Percentiles rank a stretch among this genome's conserved stretches.
Evolutionary conservation across 1,139 yeast species (phyloP).

Genomic region (Sugiyamaella xylanicola): DNA sequence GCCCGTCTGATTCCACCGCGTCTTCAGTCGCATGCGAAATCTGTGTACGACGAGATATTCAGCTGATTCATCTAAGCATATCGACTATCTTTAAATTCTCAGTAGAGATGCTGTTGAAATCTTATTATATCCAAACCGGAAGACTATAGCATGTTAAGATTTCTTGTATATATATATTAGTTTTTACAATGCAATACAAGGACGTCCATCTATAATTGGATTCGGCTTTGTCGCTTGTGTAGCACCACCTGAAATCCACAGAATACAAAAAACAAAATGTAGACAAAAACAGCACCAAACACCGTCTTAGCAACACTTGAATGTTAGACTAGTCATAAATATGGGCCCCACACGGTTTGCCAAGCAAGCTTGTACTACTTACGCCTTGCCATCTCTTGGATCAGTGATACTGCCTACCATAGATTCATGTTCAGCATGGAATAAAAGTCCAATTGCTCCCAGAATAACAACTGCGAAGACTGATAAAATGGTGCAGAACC

Average conservation of each 20-base stretch:
- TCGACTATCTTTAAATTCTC: no score
- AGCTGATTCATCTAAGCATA: not conserved
- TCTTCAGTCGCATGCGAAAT: constrained; percentile 1
- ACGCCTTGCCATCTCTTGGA: constrained; percentile 89
- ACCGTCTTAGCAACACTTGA: constrained; percentile 79
- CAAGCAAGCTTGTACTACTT: constrained; percentile 38
- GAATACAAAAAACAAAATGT: constrained; percentile 74
- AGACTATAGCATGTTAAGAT: no score
- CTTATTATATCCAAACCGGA: no score
- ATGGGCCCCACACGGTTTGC: no score
- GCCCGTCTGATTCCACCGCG: constrained; percentile 12
- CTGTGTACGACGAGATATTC: constrained; percentile 8
- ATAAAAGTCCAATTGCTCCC: constrained; percentile 79
- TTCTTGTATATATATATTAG: constrained; percentile 9
- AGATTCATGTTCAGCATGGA: constrained; percentile 79
- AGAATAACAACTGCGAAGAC: constrained; percentile 89
- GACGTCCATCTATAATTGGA: constrained; percentile 43
- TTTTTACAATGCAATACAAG: constrained; percentile 9
- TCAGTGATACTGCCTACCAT: constrained; percentile 91
- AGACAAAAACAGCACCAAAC: constrained; percentile 85
- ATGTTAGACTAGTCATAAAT: no score
- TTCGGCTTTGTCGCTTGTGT: constrained; percentile 62
- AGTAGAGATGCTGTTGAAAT: no score
- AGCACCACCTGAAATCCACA: constrained; percentile 82
- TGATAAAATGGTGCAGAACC: constrained; percentile 91